Evolutionary conservation across 1,284 basidiomycete genomes (phyloP), one percentile per base, ranked within the genome.

Genomic region (Agroathelia rolfsii): DNA sequence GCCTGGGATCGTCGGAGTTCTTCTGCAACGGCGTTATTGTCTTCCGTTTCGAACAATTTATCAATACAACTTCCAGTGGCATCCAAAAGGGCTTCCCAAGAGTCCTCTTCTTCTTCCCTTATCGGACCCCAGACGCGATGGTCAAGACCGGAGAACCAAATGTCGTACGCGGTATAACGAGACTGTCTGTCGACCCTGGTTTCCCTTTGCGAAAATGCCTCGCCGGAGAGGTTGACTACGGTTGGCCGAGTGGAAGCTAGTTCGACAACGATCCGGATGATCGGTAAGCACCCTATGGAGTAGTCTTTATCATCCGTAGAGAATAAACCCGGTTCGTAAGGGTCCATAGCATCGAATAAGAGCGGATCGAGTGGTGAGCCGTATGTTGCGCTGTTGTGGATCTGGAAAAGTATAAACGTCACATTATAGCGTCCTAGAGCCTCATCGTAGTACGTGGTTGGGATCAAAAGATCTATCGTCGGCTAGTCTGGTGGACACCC

Each of bases 331-430:
- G 43, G 17, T 2, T 25, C 22, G 30, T 33, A 44, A 3, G 49
- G 49, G 32, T 46, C 35, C 42, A 49, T 49, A 9, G 8, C 25
- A 13, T 41, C 34, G 28, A 48, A 46, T 10, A 45, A 18, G 15
- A n/a, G n/a, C 24, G 17, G n/a, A n/a, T n/a, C n/a, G n/a, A n/a
- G n/a, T n/a, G n/a, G n/a, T n/a, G n/a, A n/a, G n/a, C n/a, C n/a
- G n/a, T n/a, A n/a, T n/a, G n/a, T n/a, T n/a, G n/a, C n/a, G n/a
- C 51, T 44, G 28, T 51, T 54, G 38, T 49, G 55, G 24, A 45
- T 37, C 32, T 51, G 51, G 7, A 45, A 32, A 5, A 55, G 31
- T 24, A 54, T 39, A 9, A 38, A 46, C 15, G 39, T 38, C n/a
- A 50, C 38, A 27, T 48, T 45, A 7, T 41, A 26, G 3, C 29